Evolutionary conservation across 441 rosid genomes (phyloP).

Genomic region (Viola pubescens): DNA sequence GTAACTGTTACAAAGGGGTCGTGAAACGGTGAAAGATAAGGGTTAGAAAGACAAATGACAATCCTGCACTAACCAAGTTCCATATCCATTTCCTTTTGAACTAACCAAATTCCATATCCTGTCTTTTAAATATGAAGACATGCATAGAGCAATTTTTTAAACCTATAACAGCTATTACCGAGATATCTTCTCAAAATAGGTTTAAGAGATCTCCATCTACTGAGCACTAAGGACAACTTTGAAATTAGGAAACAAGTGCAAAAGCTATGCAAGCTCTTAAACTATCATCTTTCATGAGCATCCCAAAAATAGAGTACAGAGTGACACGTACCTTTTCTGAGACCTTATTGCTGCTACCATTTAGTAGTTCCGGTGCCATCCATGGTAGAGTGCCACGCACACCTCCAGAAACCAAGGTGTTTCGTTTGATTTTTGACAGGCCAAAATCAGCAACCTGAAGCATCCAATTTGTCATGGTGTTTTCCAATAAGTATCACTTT

Average conservation of each 20-base stretch:
- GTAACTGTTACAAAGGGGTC: not conserved
- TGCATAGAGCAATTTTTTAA: not conserved
- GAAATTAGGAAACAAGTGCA: not conserved
- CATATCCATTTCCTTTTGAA: not conserved
- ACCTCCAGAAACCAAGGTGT: constrained; percentile 97
- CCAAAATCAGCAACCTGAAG: constrained; percentile 97
- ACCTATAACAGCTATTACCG: not conserved
- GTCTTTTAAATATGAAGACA: not conserved
- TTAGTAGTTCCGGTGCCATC: constrained; percentile 99
- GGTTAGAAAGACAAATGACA: not conserved
- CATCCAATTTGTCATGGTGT: constrained; percentile 5
- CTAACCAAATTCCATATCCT: not conserved
- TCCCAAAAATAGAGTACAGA: not conserved
- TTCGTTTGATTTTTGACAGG: constrained; percentile 90
- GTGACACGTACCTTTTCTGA: constrained; percentile 71
- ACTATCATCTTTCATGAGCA: not conserved
- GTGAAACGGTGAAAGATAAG: not conserved
- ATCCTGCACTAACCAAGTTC: not conserved
- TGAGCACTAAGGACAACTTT: not conserved
- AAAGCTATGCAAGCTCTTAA: not conserved
- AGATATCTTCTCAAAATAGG: not conserved
- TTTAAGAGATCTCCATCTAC: not conserved
- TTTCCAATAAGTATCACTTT: not conserved
- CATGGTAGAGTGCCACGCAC: constrained; percentile 97
- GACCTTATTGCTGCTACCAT: constrained; percentile 86